phyloP scores from a whole-genome alignment of 805 yeast genomes.

The Zygoascus bituminiphila region DNA sequence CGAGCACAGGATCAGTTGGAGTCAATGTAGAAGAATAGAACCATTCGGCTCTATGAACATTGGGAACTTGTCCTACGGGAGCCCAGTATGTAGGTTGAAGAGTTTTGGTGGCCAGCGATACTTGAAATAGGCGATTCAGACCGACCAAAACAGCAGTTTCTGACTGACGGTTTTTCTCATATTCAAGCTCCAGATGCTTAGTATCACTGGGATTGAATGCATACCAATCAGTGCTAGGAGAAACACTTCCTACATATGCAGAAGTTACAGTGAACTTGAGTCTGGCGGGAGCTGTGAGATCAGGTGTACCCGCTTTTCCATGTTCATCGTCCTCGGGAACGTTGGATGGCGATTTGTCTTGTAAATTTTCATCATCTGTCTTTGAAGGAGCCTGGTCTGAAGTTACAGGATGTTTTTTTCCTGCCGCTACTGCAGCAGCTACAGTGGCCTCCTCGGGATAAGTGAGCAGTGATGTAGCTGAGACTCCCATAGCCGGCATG shows the following conservation, averaged over 20 bases:
- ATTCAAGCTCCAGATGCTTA: slow-evolving; percentile 17
- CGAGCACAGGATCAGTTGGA: slow-evolving; percentile 29
- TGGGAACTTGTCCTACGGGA: slow-evolving; percentile 24
- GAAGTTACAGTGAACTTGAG: slow-evolving; percentile 22
- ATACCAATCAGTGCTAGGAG: slow-evolving; percentile 28
- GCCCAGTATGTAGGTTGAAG: slow-evolving; percentile 35
- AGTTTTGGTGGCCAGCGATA: slow-evolving; percentile 14
- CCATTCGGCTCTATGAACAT: slow-evolving; percentile 31
- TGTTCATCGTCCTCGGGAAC: neutral
- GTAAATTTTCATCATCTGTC: neutral
- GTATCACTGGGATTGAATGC: slow-evolving; percentile 33
- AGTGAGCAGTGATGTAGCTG: neutral
- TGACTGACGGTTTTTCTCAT: slow-evolving; percentile 4
- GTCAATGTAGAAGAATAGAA: slow-evolving; percentile 28
- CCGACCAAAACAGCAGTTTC: slow-evolving; percentile 25
- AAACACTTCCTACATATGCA: slow-evolving; percentile 19
- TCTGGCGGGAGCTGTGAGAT: slow-evolving; percentile 4
- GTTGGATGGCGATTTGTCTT: no score
- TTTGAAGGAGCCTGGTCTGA: neutral
- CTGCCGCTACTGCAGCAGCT: neutral
- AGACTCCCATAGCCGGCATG: slow-evolving; percentile 7
- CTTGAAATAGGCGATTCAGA: slow-evolving; percentile 24
- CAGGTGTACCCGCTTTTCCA: neutral
- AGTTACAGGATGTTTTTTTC: no score
- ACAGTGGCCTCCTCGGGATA: neutral